phyloP scores from a whole-genome alignment of 2,329 filamentous ascomycete species.

The Colletotrichum tropicale region DNA sequence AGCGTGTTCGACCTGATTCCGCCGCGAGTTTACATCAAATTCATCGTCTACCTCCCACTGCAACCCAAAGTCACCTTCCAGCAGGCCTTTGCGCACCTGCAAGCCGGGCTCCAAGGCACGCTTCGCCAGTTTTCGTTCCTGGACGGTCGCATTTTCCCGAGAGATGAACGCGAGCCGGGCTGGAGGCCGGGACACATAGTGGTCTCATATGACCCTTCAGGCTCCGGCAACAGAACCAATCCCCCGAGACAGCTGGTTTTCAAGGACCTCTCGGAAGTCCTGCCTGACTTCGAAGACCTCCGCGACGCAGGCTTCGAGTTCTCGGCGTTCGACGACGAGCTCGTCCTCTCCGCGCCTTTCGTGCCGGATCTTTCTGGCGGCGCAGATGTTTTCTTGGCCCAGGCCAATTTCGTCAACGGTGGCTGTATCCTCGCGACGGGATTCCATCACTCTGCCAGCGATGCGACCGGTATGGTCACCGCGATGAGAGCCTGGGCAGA shows the following conservation, averaged over 20 bases:
- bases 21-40: conserved; percentile 1
- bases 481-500: conserved; percentile 34
- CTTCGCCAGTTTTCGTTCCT: conserved; percentile 40
- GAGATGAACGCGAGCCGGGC: conserved; percentile 30
- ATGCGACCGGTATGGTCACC: conserved; percentile 31
- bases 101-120: conserved; percentile 36
- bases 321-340: conserved; percentile 29
- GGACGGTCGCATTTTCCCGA: conserved; percentile 36
- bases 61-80: conserved; percentile 26
- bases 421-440: conserved; percentile 27
- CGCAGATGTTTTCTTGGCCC: conserved; percentile 30
- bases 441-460: conserved; percentile 16
- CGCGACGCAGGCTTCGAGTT: conserved; percentile 27
- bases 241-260: conserved; percentile 22
- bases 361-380: conserved; percentile 21
- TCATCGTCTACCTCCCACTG: conserved; percentile 36
- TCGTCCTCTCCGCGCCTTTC: conserved; percentile 25
- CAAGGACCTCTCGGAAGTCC: conserved; percentile 28
- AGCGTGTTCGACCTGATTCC: conserved; percentile 1
- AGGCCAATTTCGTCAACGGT: conserved; percentile 34
- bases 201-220: conserved; percentile 21
- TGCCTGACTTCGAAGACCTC: conserved; percentile 25
- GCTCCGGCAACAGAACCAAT: neutral
- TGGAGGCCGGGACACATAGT: conserved; percentile 29
- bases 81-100: conserved; percentile 33